These are phyloP conservation scores for Annulohypoxylon maeteangense DNA, from an alignment of 495 filamentous ascomycete genomes.

Conservation along the genomic window DNA sequence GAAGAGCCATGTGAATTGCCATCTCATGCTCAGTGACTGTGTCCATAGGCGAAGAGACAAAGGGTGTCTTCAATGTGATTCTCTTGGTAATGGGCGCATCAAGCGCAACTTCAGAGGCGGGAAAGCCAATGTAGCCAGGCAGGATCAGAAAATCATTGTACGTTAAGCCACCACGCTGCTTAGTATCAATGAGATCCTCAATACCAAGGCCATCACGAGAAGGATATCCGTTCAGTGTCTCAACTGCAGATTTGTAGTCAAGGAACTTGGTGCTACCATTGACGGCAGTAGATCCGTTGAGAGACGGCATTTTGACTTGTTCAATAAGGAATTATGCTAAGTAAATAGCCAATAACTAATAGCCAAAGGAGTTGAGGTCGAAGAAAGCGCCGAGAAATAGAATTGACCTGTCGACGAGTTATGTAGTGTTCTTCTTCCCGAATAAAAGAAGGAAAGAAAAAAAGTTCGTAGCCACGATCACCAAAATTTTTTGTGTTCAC, in stretches of 20 bases:
- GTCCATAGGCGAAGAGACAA: constrained; percentile 98
- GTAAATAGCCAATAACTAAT: background rate
- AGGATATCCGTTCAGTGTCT: constrained; percentile 80
- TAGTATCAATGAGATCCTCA: constrained; percentile 84
- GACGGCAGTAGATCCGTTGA: constrained; percentile 47
- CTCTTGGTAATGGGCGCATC: constrained; percentile 94
- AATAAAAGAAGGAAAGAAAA: constrained; percentile 63
- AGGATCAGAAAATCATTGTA: constrained; percentile 72
- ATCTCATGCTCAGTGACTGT: constrained; percentile 99
- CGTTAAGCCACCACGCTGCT: constrained; percentile 87
- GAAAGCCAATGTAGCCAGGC: constrained; percentile 76
- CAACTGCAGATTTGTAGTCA: constrained; percentile 72
- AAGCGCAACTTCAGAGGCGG: constrained; percentile 87
- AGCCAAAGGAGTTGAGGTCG: constrained; percentile 42
- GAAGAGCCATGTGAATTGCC: constrained; percentile 98
- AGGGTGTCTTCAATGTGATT: constrained; percentile 91
- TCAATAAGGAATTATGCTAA: constrained; percentile 8
- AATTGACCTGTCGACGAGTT: constrained; percentile 61
- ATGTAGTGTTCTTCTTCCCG: constrained; percentile 67
- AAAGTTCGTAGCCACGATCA: constrained; percentile 46
- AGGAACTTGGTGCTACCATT: constrained; percentile 54
- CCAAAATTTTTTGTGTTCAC: constrained; percentile 19
- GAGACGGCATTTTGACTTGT: constrained; percentile 35
- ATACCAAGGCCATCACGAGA: constrained; percentile 85
- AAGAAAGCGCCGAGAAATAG: constrained; percentile 50